Evolutionary conservation across 306 rosid species (phyloP), one percentile per base, ranked within the genome.

Genomic region (Aeschynomene evenia): DNA sequence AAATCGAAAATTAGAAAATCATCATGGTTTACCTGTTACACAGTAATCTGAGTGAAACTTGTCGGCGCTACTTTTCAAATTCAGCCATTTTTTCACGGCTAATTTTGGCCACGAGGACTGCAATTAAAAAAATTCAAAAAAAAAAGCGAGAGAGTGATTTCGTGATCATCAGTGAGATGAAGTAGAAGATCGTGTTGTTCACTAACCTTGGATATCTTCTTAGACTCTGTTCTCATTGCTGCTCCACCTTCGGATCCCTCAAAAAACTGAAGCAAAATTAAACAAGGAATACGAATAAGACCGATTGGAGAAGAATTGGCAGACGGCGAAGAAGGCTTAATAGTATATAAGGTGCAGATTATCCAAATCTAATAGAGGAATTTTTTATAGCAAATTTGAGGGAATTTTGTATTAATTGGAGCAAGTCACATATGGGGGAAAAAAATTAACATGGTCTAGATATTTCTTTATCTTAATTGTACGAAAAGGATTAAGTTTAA

Each of bases 81-180:
- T 88, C 0, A 91, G 82, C 97, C 95, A 94, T 73, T 90, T 88
- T 62, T 75, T 86, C 71, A 70, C 80, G 2, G 83, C 79, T 29
- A 61, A 56, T 74, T 80, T 83, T 9, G 91, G 81, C 97, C 98
- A 93, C 20, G 94, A 82, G 51, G 86, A 63, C 87, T 86, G 76
- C 66, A 40, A 40, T 31, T 36, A 9, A 0, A 4, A 56, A 21
- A 3, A 37, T 1, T 45, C 39, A 57, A 7, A 2, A 9, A 43
- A 33, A 40, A n/a, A 60, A 20, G 28, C 1, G 19, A 13, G 18
- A 46, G 6, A 14, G 15, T 6, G 31, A 19, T 23, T 46, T 14
- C 5, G 16, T 2, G 40, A 59, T 40, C 26, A 59, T 40, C 26
- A 16, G 13, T 26, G 26, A 36, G 49, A 54, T 54, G 40, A 63